Conservation (phyloP, 1,284 basidiomycete species). For the Malassezia yamatoensis region DNA sequence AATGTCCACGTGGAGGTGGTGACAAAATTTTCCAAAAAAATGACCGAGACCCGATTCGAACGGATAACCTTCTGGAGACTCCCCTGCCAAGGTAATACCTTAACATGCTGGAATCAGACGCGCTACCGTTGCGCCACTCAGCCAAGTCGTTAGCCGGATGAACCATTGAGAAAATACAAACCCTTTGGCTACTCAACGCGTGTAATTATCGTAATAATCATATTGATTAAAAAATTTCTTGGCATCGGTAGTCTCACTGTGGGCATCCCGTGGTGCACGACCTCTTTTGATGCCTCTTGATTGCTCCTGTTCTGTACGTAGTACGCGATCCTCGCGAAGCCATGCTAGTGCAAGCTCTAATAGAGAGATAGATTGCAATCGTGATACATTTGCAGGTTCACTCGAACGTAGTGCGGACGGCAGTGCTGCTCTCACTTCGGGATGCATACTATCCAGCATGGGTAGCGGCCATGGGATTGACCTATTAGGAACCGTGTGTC, state of each 20-base stretch:
- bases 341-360: constrained; percentile 37
- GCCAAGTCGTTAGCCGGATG: constrained; percentile 1
- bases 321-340: constrained; percentile 37
- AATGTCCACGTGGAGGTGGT: not conserved
- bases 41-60: constrained; percentile 24
- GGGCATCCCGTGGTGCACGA: constrained; percentile 17
- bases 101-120: constrained; percentile 21
- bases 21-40: constrained; percentile 1
- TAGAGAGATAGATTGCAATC: constrained; percentile 22
- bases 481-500: constrained; percentile 27
- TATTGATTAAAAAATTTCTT: constrained; percentile 44
- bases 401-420: constrained; percentile 1
- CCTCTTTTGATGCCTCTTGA: constrained; percentile 28
- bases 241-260: constrained; percentile 33
- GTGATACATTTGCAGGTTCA: constrained; percentile 11
- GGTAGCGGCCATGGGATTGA: constrained; percentile 37
- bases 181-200: not conserved
- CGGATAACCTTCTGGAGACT: constrained; percentile 23
- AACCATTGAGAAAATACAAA: not conserved
- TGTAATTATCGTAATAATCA: constrained; percentile 26
- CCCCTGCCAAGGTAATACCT: constrained; percentile 8
- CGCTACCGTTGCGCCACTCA: constrained; percentile 24
- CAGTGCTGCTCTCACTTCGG: not conserved
- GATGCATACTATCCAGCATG: constrained; percentile 6
- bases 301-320: constrained; percentile 29